These are phyloP conservation scores for Mycena sanguinolenta DNA, from an alignment of 768 basidiomycete genomes.

Conservation along the genomic window DNA sequence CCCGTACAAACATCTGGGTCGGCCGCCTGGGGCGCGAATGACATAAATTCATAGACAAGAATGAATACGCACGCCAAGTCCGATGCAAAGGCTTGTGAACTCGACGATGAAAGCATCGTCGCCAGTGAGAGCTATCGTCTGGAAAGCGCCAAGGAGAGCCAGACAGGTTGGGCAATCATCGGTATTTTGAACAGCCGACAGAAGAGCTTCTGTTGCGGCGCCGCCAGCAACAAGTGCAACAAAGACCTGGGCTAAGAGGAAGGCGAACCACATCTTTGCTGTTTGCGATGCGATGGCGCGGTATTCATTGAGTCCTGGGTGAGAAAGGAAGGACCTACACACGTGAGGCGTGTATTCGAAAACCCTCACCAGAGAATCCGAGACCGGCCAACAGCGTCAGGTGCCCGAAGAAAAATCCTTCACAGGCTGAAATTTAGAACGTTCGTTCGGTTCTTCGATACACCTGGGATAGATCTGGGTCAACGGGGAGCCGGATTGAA, in stretches of 20 bases:
- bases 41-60: background rate
- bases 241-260: background rate
- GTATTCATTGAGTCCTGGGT: slow-evolving; percentile 4
- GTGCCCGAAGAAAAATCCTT: background rate
- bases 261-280: slow-evolving; percentile 13
- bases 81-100: slow-evolving; percentile 28
- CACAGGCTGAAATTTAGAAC: background rate
- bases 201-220: background rate
- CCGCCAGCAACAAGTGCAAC: background rate
- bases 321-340: slow-evolving; percentile 27
- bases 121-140: slow-evolving; percentile 14
- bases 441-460: slow-evolving; percentile 12
- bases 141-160: slow-evolving; percentile 26
- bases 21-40: background rate
- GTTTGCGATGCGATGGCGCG: background rate
- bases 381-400: slow-evolving; percentile 3
- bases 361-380: background rate
- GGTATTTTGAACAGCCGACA: slow-evolving; percentile 12
- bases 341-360: slow-evolving; percentile 8
- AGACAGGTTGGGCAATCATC: slow-evolving; percentile 34
- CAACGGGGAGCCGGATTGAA: background rate
- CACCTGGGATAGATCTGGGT: background rate
- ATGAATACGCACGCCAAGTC: slow-evolving; percentile 18
- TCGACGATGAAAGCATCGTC: slow-evolving; percentile 20
- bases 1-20: slow-evolving; percentile 54